Conservation (phyloP, 148 eudicot genomes). For the Tetragonia tetragonoides region DNA sequence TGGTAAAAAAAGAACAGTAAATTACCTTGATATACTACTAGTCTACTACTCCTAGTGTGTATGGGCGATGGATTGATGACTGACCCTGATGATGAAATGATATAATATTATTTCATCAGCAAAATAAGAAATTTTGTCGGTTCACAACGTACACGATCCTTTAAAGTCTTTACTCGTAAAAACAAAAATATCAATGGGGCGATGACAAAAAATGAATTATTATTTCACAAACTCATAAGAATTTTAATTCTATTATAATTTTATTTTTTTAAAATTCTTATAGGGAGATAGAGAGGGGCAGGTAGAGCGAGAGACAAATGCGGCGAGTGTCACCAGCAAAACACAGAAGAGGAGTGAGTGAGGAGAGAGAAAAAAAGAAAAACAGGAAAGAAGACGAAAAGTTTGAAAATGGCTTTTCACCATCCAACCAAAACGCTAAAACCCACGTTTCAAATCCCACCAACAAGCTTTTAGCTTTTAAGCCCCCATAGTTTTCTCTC, state of each 20-base stretch:
- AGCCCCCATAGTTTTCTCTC: not conserved
- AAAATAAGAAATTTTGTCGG: slow-evolving; percentile 8
- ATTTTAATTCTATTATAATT: not conserved
- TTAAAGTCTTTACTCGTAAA: no score
- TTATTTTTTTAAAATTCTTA: no score
- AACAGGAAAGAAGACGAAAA: slow-evolving; percentile 18
- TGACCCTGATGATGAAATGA: not conserved
- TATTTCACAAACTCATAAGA: no score
- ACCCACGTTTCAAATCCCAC: slow-evolving; percentile 7
- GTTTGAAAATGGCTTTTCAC: slow-evolving; percentile 44
- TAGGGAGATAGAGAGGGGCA: slow-evolving; percentile 1
- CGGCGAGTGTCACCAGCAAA: slow-evolving; percentile 33
- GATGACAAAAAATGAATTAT: no score
- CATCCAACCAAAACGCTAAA: slow-evolving; percentile 26
- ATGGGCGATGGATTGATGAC: not conserved
- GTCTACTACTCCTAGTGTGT: no score
- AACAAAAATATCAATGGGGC: no score
- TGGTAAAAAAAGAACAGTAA: not conserved
- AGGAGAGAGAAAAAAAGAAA: slow-evolving; percentile 16
- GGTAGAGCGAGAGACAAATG: slow-evolving; percentile 25
- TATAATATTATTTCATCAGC: not conserved
- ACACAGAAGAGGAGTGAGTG: not conserved
- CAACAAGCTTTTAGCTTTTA: not conserved
- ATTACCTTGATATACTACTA: not conserved
- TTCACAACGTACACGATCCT: not conserved